Evolutionary conservation across 2,329 filamentous ascomycete genomes (phyloP), one percentile per base, ranked within the genome.

Genomic region (Alternaria brassicae): DNA sequence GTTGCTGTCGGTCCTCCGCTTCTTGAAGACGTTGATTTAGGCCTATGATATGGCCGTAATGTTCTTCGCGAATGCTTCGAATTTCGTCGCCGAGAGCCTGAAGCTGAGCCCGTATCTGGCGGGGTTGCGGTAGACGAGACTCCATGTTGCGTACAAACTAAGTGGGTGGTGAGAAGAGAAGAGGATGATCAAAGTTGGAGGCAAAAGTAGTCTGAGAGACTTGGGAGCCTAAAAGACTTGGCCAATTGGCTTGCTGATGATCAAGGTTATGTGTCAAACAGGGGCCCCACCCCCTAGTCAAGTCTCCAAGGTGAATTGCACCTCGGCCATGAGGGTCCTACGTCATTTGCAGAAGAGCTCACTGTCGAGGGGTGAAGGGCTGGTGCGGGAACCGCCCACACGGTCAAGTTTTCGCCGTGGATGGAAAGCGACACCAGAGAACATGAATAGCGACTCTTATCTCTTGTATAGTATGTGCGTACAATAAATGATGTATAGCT

Each of bases 51-150:
- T 21, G 23, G 39, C 37, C n/a, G n/a, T 39, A 39, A n/a, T 32
- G 27, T 25, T 44, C 25, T 13, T 53, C 39, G 9, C 39, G 27
- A 10, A 53, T 42, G 17, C 17, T 28, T 13, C 13, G 39, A 10
- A 53, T 42, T 30, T 44, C 37, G 27, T 53, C 50, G n/a, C 39
- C 39, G 30, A 53, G 50, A 15, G 25, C 50, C 30, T 53, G 37
- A 15, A 53, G 39, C 25, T 53, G 39, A 13, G 37, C 37, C 39
- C 32, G 39, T 7, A 53, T 42, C 27, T 53, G 37, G 8, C 27
- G 50, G 15, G 37, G 39, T 12, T 30, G 27, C 3, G n/a, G 27
- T 30, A 23, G 39, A 10, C 23, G 37, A 10, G 28, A 32, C 21
- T 28, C 28, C 50, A 53, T 53, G 6, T n/a, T 28, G n/a, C 36